Percentiles rank a stretch among this genome's conserved stretches.
These are phyloP conservation scores for Phyllosticta citrichinensis DNA, from an alignment of 2,329 filamentous ascomycete genomes.

Conservation along the genomic window DNA sequence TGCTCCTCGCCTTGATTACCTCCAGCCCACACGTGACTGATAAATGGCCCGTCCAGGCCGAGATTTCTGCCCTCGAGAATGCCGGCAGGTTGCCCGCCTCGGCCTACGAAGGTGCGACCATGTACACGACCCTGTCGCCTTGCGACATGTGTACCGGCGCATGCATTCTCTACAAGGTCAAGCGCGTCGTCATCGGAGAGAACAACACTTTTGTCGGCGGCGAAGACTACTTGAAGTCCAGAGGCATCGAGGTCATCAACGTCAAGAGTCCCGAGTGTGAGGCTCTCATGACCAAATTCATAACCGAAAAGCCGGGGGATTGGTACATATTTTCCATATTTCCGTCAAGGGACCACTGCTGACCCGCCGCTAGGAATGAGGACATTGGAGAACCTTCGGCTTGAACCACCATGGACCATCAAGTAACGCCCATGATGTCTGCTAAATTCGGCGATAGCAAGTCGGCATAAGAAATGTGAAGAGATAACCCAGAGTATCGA, in stretches of 20 bases:
- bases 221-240: slow-evolving; percentile 57
- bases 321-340: slow-evolving; percentile 41
- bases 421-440: background rate
- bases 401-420: background rate
- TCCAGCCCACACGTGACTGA: background rate
- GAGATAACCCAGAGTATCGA: background rate
- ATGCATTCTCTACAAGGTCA: slow-evolving; percentile 65
- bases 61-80: slow-evolving; percentile 66
- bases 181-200: slow-evolving; percentile 61
- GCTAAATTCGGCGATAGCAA: background rate
- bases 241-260: slow-evolving; percentile 65
- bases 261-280: slow-evolving; percentile 56
- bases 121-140: slow-evolving; percentile 72
- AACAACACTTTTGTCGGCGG: slow-evolving; percentile 66
- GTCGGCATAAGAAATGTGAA: background rate
- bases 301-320: slow-evolving; percentile 59
- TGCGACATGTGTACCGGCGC: slow-evolving; percentile 78
- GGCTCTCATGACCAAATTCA: slow-evolving; percentile 61
- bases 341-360: background rate
- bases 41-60: slow-evolving; percentile 42
- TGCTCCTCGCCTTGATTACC: slow-evolving; percentile 15
- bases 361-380: slow-evolving; percentile 18
- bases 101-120: slow-evolving; percentile 61
- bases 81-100: slow-evolving; percentile 61
- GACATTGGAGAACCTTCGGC: slow-evolving; percentile 23